A percentile compares a stretch with the other conserved stretches of the same genome.
Conservation (phyloP, 331 rosid genomes). For the Arachis monticola region DNA sequence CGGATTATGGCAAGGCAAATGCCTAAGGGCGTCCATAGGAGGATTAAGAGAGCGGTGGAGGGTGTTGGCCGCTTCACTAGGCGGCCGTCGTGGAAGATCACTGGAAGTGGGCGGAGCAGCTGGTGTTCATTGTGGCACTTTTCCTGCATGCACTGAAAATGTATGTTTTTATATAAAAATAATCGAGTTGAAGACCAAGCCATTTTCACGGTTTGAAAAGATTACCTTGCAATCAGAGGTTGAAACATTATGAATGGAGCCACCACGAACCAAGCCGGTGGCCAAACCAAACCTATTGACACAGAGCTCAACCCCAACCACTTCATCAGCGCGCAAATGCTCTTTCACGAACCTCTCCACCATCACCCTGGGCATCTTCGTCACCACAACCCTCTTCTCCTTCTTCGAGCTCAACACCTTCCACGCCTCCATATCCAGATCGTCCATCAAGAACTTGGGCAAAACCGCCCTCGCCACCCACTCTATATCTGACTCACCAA, state of each 20-base stretch:
- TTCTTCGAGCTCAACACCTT: slow-evolving; percentile 46
- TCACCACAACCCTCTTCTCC: slow-evolving; percentile 62
- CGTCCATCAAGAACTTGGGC: slow-evolving; percentile 89
- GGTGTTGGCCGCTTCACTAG: slow-evolving; percentile 86
- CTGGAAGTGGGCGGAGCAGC: background rate
- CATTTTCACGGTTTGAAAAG: too few relatives aligned
- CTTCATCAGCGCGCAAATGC: slow-evolving; percentile 75
- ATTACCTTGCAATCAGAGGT: too few relatives aligned
- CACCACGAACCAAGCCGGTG: slow-evolving; percentile 52
- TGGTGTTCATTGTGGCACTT: background rate
- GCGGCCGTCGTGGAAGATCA: slow-evolving; percentile 29
- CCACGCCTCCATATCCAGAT: slow-evolving; percentile 75
- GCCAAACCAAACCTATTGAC: slow-evolving; percentile 68
- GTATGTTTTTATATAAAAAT: too few relatives aligned
- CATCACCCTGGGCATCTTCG: slow-evolving; percentile 72
- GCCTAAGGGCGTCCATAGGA: slow-evolving; percentile 91
- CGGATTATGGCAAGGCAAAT: slow-evolving; percentile 63
- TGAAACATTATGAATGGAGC: background rate
- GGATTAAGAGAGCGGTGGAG: slow-evolving; percentile 63
- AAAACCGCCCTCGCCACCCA: slow-evolving; percentile 80
- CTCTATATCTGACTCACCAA: slow-evolving; percentile 57
- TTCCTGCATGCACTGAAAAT: too few relatives aligned
- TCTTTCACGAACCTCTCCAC: slow-evolving; percentile 83
- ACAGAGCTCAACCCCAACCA: slow-evolving; percentile 61
- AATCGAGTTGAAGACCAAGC: too few relatives aligned